These are phyloP conservation scores for Pythium insidiosum DNA, from an alignment of 352 stramenopile genomes.

Conservation along the genomic window DNA sequence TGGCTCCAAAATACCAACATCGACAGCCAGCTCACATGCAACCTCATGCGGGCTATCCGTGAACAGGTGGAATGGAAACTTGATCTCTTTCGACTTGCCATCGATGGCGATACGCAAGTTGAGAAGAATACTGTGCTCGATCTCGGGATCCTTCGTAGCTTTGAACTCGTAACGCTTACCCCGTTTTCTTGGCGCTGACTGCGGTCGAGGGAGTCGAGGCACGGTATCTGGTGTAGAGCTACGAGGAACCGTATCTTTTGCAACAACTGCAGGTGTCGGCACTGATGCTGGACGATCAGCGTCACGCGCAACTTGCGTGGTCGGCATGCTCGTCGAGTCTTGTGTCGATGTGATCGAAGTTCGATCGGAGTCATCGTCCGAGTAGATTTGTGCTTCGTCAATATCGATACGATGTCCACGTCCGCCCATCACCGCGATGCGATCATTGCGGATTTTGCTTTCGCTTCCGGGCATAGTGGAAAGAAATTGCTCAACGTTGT, in stretches of 20 bases:
- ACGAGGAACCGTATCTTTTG: background rate
- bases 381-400: slow-evolving; percentile 35
- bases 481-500: slow-evolving; percentile 69
- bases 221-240: slow-evolving; percentile 6
- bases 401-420: slow-evolving; percentile 83
- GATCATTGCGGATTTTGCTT: slow-evolving; percentile 85
- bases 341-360: background rate
- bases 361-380: slow-evolving; percentile 24
- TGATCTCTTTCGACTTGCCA: slow-evolving; percentile 93
- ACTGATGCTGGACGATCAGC: too few species aligned
- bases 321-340: too few species aligned
- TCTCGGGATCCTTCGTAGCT: slow-evolving; percentile 69
- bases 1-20: slow-evolving; percentile 89
- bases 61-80: slow-evolving; percentile 95
- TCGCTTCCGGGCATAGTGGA: slow-evolving; percentile 86
- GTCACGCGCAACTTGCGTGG: too few species aligned
- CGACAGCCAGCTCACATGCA: slow-evolving; percentile 91
- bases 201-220: slow-evolving; percentile 8
- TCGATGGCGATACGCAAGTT: slow-evolving; percentile 88
- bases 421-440: slow-evolving; percentile 90
- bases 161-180: slow-evolving; percentile 80
- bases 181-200: slow-evolving; percentile 35
- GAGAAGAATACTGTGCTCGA: slow-evolving; percentile 78
- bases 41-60: slow-evolving; percentile 92
- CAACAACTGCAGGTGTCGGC: background rate